Percentiles rank a stretch among this genome's conserved stretches.
Conservation (phyloP, 345 rosid species). For the Brassica incana region DNA sequence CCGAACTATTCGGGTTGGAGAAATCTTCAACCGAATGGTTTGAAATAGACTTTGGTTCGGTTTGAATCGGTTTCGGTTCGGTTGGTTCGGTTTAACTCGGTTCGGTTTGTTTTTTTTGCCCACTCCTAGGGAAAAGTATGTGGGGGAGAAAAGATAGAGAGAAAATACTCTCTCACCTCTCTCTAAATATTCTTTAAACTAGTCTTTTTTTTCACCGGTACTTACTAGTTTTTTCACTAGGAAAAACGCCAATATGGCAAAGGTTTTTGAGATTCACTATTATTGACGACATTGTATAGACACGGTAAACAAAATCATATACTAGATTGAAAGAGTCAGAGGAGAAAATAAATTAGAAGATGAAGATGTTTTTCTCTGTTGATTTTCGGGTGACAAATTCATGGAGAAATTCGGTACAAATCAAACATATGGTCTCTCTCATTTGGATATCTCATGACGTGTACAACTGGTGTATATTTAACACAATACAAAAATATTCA, state of each 20-base stretch:
- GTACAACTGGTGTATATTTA: neutral
- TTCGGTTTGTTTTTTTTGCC: too few relatives aligned
- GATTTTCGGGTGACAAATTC: neutral
- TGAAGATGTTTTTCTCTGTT: neutral
- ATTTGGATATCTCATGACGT: neutral
- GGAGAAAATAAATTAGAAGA: neutral
- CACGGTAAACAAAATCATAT: neutral
- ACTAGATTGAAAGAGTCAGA: neutral
- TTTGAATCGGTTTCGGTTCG: too few relatives aligned
- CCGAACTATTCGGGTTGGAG: too few relatives aligned
- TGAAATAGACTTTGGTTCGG: too few relatives aligned
- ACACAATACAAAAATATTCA: neutral
- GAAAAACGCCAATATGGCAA: neutral
- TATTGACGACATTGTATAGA: neutral
- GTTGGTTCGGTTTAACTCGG: too few relatives aligned
- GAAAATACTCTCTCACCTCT: too few relatives aligned
- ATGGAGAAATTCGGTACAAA: neutral
- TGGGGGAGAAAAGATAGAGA: too few relatives aligned
- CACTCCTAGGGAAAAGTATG: too few relatives aligned
- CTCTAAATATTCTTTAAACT: too few relatives aligned
- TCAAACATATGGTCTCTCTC: neutral
- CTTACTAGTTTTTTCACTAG: neutral
- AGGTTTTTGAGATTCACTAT: neutral
- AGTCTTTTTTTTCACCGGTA: too few relatives aligned
- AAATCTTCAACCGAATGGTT: too few relatives aligned